Base-by-base conservation (phyloP, 352 stramenopile species). In the Globisporangium yorkense region DNA sequence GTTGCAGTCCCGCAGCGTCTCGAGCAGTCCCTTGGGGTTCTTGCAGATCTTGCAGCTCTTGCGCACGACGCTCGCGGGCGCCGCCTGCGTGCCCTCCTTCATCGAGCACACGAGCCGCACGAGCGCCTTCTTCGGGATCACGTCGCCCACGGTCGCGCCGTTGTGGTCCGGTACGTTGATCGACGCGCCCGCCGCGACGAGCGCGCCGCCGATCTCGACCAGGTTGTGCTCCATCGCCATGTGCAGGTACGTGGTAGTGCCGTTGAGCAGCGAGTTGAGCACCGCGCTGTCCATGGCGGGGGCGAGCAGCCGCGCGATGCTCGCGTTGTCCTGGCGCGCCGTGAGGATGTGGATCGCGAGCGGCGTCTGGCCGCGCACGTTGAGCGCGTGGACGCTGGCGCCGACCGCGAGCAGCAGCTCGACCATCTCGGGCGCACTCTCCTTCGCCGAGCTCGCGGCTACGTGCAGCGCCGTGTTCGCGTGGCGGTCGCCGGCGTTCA, bases 311-410 rank as follows among this genome's bases (percentile, higher is more conserved):
- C 66, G 69, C 2, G 77, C 68, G 56, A 92, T 87, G 24, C 63
- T 65, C 15, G 78, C 50, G 31, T 77, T 80, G 56, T 94, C 84
- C 5, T 73, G 65, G 29, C 75, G 77, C 13, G 74, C 73, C 20
- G 84, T 94, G 59, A 94, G 56, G 56, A 92, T 91, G 67, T 94
- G 84, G 59, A 92, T 90, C 56, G 78, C 84, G 35, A 92, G 70
- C 61, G 84, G 84, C 40, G 84, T 94, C 68, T 94, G 84, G 5
- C 83, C 84, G 27, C 84, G 84, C 15, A 94, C 70, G 63, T 94
- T 94, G 39, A 88, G 67, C 7, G 75, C 77, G 29, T 73, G 67
- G 20, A 77, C 69, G 54, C 72, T 90, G 2, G 84, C 84, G 31
- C 81, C 75, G 20, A 88, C 65, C 16, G 71, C 74, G 1, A 94